A percentile compares a stretch with the other conserved stretches of the same genome.
These are phyloP conservation scores for Orbilia ellipsospora DNA, from an alignment of 2,329 filamentous ascomycete species.

Conservation along the genomic window DNA sequence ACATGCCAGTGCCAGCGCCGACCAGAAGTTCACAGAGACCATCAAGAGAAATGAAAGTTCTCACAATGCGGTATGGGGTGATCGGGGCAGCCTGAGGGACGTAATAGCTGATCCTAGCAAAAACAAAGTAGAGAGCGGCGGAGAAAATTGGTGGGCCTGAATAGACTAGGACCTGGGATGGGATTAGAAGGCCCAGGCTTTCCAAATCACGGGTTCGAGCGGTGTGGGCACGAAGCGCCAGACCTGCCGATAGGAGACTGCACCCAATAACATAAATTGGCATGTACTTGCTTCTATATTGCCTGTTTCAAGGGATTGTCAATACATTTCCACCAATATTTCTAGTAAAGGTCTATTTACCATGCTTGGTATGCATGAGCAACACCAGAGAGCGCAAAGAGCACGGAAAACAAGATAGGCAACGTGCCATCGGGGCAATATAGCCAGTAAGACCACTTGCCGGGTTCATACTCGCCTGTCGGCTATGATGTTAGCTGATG, in stretches of 20 bases:
- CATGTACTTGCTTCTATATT: conserved; percentile 54
- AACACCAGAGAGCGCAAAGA: conserved; percentile 45
- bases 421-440: conserved; percentile 48
- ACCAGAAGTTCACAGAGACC: conserved; percentile 50
- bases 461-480: conserved; percentile 49
- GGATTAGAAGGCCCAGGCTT: conserved; percentile 47
- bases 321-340: conserved; percentile 3
- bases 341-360: conserved; percentile 11
- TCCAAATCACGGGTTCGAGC: conserved; percentile 27
- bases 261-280: conserved; percentile 41
- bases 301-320: conserved; percentile 13
- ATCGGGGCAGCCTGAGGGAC: conserved; percentile 52
- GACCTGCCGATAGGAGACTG: conserved; percentile 24
- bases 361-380: conserved; percentile 36
- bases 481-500: conserved; percentile 2
- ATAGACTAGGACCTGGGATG: conserved; percentile 47
- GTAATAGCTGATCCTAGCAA: conserved; percentile 48
- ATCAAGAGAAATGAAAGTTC: conserved; percentile 52
- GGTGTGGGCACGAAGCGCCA: conserved; percentile 42
- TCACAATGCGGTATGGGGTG: conserved; percentile 44
- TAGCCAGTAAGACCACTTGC: conserved; percentile 50
- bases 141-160: conserved; percentile 53
- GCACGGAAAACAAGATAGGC: conserved; percentile 41
- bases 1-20: conserved; percentile 47
- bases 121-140: conserved; percentile 49